These are phyloP conservation scores for Linum lewisii DNA, from an alignment of 345 rosid genomes.

Conservation along the genomic window DNA sequence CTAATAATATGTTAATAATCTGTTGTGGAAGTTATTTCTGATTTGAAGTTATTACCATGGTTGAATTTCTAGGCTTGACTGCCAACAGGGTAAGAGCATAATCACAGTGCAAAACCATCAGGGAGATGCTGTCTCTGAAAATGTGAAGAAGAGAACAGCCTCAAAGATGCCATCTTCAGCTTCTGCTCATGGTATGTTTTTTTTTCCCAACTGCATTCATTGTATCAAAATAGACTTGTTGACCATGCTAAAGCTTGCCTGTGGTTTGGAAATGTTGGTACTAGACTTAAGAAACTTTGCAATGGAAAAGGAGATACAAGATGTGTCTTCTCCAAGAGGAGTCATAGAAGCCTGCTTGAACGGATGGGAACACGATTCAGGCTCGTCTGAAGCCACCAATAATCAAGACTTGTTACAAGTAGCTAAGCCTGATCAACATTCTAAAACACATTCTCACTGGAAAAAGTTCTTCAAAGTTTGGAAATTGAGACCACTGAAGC, in stretches of 20 bases:
- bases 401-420: conserved; percentile 12
- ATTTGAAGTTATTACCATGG: not conserved
- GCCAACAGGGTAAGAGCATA: not conserved
- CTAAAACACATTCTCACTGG: conserved; percentile 45
- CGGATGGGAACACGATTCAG: conserved; percentile 15
- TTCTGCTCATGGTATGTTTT: conserved; percentile 47
- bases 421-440: conserved; percentile 16
- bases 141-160: conserved; percentile 14
- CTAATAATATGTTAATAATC: not conserved
- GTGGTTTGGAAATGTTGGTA: conserved; percentile 7
- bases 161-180: conserved; percentile 30
- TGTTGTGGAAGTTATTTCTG: too few species aligned
- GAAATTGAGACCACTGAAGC: conserved; percentile 54
- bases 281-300: conserved; percentile 43
- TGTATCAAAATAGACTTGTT: not conserved
- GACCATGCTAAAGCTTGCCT: not conserved
- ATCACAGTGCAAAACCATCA: not conserved
- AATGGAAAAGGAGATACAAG: conserved; percentile 35
- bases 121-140: not conserved
- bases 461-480: conserved; percentile 51
- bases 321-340: conserved; percentile 53
- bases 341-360: conserved; percentile 50
- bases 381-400: conserved; percentile 8
- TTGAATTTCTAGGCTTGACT: not conserved
- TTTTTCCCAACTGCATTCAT: not conserved